These are phyloP conservation scores for Mortierella sp. DNA, from an alignment of 371 early-diverging fungal species.

Conservation along the genomic window DNA sequence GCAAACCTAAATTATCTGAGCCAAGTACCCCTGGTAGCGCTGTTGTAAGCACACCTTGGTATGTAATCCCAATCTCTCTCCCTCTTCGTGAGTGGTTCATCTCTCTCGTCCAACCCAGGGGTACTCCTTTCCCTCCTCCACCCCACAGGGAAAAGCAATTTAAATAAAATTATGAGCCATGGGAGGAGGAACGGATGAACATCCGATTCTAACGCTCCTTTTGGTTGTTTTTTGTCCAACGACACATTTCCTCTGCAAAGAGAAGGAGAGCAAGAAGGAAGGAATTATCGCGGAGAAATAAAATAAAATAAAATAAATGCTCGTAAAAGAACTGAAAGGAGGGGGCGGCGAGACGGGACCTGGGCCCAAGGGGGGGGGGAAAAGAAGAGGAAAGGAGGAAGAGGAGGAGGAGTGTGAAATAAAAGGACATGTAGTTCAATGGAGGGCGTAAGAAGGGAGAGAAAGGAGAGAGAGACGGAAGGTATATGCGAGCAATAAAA, in stretches of 20 bases:
- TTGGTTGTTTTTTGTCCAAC: slow-evolving; percentile 1
- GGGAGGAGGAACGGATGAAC: neutral
- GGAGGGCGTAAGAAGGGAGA: neutral
- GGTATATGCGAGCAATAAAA: neutral
- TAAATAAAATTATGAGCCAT: neutral
- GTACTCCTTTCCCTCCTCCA: too few species aligned
- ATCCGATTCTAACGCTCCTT: neutral
- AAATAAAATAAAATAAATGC: neutral
- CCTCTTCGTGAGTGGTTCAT: neutral
- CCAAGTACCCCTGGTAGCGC: too few species aligned
- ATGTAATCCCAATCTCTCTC: neutral
- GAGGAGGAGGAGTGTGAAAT: neutral
- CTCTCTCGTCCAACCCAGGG: neutral
- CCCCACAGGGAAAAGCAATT: neutral
- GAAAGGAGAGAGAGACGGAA: too few species aligned
- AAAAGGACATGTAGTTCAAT: neutral
- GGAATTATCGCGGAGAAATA: neutral
- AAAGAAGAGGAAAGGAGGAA: neutral
- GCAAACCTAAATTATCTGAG: neutral
- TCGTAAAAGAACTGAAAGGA: neutral
- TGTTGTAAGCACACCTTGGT: too few species aligned
- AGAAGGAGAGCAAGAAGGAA: neutral
- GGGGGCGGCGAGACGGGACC: neutral
- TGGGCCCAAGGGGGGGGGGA: neutral
- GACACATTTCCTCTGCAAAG: neutral